A percentile compares a stretch with the other conserved stretches of the same genome.
phyloP scores from a whole-genome alignment of 2,329 filamentous ascomycete species.

The Paecilomyces formosus region DNA sequence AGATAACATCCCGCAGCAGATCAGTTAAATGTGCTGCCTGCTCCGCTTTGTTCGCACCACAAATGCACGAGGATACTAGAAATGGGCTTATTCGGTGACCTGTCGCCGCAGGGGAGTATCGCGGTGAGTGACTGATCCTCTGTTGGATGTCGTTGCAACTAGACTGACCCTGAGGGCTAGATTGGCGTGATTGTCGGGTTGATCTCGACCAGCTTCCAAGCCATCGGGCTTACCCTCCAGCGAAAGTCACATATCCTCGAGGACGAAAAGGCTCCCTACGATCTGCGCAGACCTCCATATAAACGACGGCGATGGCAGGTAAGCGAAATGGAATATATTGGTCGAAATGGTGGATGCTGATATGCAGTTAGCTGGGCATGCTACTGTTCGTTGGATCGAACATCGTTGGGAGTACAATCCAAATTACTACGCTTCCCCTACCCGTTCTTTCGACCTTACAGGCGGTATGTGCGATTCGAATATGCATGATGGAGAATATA shows the following conservation, averaged over 20 bases:
- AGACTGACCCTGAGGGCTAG: slow-evolving; percentile 37
- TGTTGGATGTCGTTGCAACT: slow-evolving; percentile 9
- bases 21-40: slow-evolving; percentile 18
- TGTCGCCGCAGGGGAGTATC: slow-evolving; percentile 71
- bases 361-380: slow-evolving; percentile 62
- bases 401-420: slow-evolving; percentile 87
- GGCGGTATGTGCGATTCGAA: slow-evolving; percentile 45
- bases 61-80: slow-evolving; percentile 30
- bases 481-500: background rate
- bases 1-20: slow-evolving; percentile 9
- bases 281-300: slow-evolving; percentile 78
- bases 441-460: slow-evolving; percentile 93
- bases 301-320: slow-evolving; percentile 86
- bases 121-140: slow-evolving; percentile 49
- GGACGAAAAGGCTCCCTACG: slow-evolving; percentile 78
- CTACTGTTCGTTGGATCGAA: slow-evolving; percentile 94
- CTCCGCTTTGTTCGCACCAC: slow-evolving; percentile 7
- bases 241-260: slow-evolving; percentile 97
- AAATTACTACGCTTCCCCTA: slow-evolving; percentile 91
- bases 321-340: slow-evolving; percentile 4
- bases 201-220: slow-evolving; percentile 88
- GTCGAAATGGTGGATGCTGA: slow-evolving; percentile 15
- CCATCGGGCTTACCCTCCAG: slow-evolving; percentile 88
- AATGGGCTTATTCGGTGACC: slow-evolving; percentile 67
- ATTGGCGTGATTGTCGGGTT: slow-evolving; percentile 90